Percentiles rank a stretch among this genome's conserved stretches.
Conservation (phyloP, 129 eudicot genomes). For the Flaveria linearis region DNA sequence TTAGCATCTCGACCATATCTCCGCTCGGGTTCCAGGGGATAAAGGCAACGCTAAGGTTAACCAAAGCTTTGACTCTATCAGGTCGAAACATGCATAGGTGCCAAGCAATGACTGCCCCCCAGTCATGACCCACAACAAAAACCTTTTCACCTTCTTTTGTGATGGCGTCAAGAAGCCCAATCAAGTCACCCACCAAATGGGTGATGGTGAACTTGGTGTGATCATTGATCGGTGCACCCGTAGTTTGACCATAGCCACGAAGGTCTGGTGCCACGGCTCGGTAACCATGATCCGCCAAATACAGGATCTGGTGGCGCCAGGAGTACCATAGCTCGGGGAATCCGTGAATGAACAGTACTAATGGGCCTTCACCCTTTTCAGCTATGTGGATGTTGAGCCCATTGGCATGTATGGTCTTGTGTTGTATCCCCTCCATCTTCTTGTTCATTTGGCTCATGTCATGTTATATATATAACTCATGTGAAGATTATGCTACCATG, state of each 20-base stretch:
- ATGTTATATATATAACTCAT: too few relatives aligned
- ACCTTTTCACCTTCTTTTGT: conserved; percentile 27
- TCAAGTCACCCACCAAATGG: conserved; percentile 38
- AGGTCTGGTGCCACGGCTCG: conserved; percentile 51
- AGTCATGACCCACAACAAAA: conserved; percentile 39
- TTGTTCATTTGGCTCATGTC: too few relatives aligned
- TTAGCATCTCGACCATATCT: neutral
- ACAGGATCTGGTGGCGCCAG: conserved; percentile 40
- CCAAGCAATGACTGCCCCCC: conserved; percentile 33
- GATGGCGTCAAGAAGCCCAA: conserved; percentile 36
- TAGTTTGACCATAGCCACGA: conserved; percentile 43
- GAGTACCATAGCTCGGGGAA: conserved; percentile 43
- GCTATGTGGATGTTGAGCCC: conserved; percentile 38
- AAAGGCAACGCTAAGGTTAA: conserved; percentile 41
- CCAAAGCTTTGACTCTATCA: conserved; percentile 37
- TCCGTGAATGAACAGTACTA: conserved; percentile 40
- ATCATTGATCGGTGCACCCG: conserved; percentile 33
- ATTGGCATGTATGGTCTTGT: conserved; percentile 29
- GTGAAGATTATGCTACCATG: too few relatives aligned
- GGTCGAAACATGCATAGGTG: conserved; percentile 41
- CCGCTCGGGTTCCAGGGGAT: neutral
- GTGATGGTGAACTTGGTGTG: conserved; percentile 30
- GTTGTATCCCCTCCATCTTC: conserved; percentile 30
- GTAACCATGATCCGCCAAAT: conserved; percentile 33
- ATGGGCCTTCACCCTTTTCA: conserved; percentile 33